Evolutionary conservation across 2,329 filamentous ascomycete genomes (phyloP), one percentile per base, ranked within the genome.

Genomic region (Diaporthe australafricana): DNA sequence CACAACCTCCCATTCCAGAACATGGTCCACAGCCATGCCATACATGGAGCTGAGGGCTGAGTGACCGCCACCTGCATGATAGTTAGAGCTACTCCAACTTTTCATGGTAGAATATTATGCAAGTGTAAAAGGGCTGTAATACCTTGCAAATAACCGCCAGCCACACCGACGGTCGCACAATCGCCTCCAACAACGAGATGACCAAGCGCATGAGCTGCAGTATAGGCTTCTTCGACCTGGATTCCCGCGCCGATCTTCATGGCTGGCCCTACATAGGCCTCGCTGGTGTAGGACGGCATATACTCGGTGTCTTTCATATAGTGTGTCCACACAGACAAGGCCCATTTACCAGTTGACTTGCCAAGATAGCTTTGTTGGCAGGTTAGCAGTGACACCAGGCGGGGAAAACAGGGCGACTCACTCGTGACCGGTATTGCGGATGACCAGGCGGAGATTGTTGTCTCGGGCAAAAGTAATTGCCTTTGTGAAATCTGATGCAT

Each of bases 241-340:
- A 90, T 84, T 70, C 88, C 88, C 16, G 87, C 85, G 0, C 87
- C 87, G n/a, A 88, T 79, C 77, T 87, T 90, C 74, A 90, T 83
- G 0, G 87, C 88, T 2, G 84, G 80, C 0, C 87, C 87, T 3
- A 74, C 75, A 77, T 87, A 84, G 50, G 77, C 75, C 25, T 53
- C 52, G 38, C 45, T 40, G 22, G 30, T 25, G 22, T 40, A 68
- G 12, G 42, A 22, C 6, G 45, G 1, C 20, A 40, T 9, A n/a
- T 56, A 22, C n/a, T 45, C 48, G n/a, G 45, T 45, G 16, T 55
- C 50, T 48, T 45, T 45, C 20, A 68, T 71, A 60, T 32, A 11
- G 40, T 50, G 83, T 30, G 78, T 84, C 84, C 83, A 86, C 12
- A 85, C 70, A 5, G 77, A 78, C 1, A 85, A 73, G 9, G 81